Evolutionary conservation across 2,329 filamentous ascomycete genomes (phyloP), one percentile per base, ranked within the genome.

Genomic region (Albifimbria verrucaria): DNA sequence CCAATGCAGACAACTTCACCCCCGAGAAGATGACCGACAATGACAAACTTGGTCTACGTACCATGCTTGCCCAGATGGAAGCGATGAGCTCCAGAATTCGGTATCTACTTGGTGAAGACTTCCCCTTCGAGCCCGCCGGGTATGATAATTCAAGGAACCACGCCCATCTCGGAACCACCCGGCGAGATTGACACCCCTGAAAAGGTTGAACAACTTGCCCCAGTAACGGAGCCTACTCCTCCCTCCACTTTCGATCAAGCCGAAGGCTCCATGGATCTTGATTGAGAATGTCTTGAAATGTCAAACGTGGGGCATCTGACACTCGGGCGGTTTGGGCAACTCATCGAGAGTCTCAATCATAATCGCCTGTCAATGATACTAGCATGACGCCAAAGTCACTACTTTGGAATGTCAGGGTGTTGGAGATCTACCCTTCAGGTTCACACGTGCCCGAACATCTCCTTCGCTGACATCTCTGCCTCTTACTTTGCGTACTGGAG

Each of bases 11-110:
- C 41, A 76, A 74, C 50, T 66, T 82, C 25, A 67, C 70, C 15
- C 56, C 57, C 22, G 68, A 72, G 20, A 61, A 68, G n/a, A 65
- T 83, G 20, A 68, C 66, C 17, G 62, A 68, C 3, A 64, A 67
- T 22, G 79, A 83, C 58, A 70, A 69, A 53, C 61, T 68, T 32
- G 70, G 76, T 49, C 72, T 84, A 18, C 72, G 75, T 42, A 73
- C 74, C 32, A 76, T 81, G 64, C 71, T 80, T 10, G 69, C 71
- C 18, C 75, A 78, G 54, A 71, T 77, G 56, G 73, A 81, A 45
- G 67, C 71, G 22, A 67, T 81, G 65, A 68, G 67, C 32, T 62
- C 65, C n/a, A 67, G 66, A 18, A 76, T 82, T 56, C 68, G 68
- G 23, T 63, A 69, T 48, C 55, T 74, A 18, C 69, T 79, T 4